phyloP scores from a whole-genome alignment of 2,329 filamentous ascomycete species.

The Periglandula ipomoeae region DNA sequence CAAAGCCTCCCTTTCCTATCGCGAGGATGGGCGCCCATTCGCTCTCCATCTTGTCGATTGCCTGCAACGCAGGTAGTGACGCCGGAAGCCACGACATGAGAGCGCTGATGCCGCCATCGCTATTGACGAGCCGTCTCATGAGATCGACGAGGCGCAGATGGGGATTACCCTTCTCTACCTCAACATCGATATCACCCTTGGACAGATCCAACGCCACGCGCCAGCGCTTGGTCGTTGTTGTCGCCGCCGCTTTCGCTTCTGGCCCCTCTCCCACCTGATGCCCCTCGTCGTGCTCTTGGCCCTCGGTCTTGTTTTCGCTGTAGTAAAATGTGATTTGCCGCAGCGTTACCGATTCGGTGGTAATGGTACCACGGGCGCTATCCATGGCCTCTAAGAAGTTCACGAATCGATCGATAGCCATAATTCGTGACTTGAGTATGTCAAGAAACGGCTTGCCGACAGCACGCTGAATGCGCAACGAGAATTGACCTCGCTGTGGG shows the following conservation, averaged over 20 bases:
- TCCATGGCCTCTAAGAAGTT: conserved; percentile 59
- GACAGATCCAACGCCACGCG: conserved; percentile 50
- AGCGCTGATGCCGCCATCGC: conserved; percentile 39
- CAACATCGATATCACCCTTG: conserved; percentile 44
- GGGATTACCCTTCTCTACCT: conserved; percentile 54
- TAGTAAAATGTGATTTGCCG: conserved; percentile 63
- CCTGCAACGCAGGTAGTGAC: conserved; percentile 56
- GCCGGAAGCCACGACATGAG: conserved; percentile 46
- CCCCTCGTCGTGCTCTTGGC: conserved; percentile 1
- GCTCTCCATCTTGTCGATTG: conserved; percentile 50
- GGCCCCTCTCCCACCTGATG: not conserved
- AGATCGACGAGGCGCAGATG: conserved; percentile 55
- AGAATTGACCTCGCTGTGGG: conserved; percentile 50
- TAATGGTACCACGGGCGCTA: conserved; percentile 43
- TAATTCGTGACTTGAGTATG: conserved; percentile 49
- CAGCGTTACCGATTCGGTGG: conserved; percentile 51
- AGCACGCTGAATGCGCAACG: conserved; percentile 47
- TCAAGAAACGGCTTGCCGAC: conserved; percentile 52
- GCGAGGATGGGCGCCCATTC: conserved; percentile 35
- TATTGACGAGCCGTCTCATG: conserved; percentile 50
- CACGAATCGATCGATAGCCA: conserved; percentile 61
- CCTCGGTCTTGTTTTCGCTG: conserved; percentile 19
- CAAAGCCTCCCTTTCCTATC: conserved; percentile 37
- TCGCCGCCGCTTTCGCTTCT: conserved; percentile 7
- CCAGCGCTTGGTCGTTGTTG: conserved; percentile 26